Evolutionary conservation across 495 filamentous ascomycete genomes (phyloP).

Genomic region (Neurospora sp.): DNA sequence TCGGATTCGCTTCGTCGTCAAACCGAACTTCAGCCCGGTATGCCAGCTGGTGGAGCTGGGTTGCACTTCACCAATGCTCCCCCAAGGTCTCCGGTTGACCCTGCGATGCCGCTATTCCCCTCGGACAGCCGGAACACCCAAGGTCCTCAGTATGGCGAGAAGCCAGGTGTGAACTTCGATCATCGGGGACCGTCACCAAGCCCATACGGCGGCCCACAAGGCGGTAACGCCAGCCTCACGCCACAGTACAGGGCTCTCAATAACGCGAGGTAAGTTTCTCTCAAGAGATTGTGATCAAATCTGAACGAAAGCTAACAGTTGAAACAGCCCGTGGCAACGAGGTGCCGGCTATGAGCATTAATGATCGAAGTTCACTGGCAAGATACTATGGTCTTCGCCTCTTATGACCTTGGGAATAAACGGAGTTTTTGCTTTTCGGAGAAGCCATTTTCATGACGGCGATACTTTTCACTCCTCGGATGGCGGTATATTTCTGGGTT

Average conservation of each 20-base stretch:
- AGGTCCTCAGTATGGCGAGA: not conserved
- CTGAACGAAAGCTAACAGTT: conserved; percentile 10
- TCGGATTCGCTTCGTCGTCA: conserved; percentile 29
- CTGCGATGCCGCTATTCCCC: conserved; percentile 53
- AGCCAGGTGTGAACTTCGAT: conserved; percentile 7
- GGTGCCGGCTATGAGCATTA: conserved; percentile 42
- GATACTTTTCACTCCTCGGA: not conserved
- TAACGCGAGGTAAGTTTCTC: conserved; percentile 37
- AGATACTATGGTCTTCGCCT: not conserved
- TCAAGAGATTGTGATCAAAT: not conserved
- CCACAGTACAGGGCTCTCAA: conserved; percentile 17
- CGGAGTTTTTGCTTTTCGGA: conserved; percentile 1
- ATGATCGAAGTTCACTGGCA: conserved; percentile 1
- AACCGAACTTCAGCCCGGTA: conserved; percentile 2
- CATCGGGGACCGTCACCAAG: conserved; percentile 8
- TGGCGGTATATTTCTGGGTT: not conserved
- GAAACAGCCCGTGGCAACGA: conserved; percentile 43
- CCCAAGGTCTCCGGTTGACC: conserved; percentile 51
- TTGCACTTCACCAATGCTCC: conserved; percentile 23
- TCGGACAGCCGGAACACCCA: conserved; percentile 16
- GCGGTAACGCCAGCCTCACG: conserved; percentile 1
- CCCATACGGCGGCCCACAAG: conserved; percentile 7
- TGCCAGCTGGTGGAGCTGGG: not conserved
- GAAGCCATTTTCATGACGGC: not conserved
- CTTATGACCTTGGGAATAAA: conserved; percentile 4